These are phyloP conservation scores for Pyracantha coccinea DNA, from an alignment of 331 rosid species.

Conservation along the genomic window DNA sequence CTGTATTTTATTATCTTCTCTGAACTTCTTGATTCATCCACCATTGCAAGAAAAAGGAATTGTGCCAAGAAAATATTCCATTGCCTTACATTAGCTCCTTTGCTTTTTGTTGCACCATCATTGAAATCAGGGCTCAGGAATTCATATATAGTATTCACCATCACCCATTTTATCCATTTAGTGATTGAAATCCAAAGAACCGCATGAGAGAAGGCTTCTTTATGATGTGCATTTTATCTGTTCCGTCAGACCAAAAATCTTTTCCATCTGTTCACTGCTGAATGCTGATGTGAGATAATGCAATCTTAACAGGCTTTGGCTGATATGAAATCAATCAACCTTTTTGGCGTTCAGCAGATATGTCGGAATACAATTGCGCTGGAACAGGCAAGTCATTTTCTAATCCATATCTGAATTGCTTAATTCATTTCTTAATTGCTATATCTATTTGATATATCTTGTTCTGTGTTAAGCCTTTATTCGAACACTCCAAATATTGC, in stretches of 20 bases:
- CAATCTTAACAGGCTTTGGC: constrained; percentile 65
- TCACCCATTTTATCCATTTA: neutral
- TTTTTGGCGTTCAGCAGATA: constrained; percentile 99
- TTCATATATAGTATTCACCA: neutral
- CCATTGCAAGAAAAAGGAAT: neutral
- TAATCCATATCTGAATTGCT: too few relatives aligned
- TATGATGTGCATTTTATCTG: neutral
- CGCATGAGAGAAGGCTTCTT: neutral
- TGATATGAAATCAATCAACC: constrained; percentile 84
- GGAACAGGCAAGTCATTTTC: constrained; percentile 67
- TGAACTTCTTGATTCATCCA: neutral
- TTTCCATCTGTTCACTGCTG: constrained; percentile 20
- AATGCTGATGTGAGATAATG: constrained; percentile 25
- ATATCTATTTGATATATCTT: too few relatives aligned
- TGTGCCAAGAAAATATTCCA: neutral
- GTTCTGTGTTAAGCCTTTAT: neutral
- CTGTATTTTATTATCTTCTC: neutral
- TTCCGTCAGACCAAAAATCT: neutral
- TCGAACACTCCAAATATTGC: neutral
- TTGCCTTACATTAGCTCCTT: neutral
- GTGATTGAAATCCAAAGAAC: neutral
- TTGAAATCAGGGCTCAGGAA: neutral
- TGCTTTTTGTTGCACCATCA: neutral
- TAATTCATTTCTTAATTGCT: too few relatives aligned
- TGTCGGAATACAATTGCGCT: constrained; percentile 92